Evolutionary conservation across 768 basidiomycete species (phyloP), one percentile per base, ranked within the genome.

Genomic region (Butyriboletus loyo): DNA sequence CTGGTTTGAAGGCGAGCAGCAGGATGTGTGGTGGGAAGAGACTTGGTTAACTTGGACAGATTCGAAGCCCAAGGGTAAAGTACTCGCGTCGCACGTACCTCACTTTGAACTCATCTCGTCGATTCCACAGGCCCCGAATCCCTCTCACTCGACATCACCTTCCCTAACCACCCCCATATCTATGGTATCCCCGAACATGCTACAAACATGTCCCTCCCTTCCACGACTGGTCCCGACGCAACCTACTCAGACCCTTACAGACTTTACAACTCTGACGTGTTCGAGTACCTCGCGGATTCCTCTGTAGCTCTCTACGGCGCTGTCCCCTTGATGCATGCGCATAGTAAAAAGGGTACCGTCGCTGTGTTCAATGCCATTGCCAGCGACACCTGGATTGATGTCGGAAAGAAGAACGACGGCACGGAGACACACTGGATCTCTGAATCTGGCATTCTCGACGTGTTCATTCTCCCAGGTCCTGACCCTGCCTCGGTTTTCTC

Each of bases 151-250:
- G 97, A 99, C 60, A 87, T 99, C 61, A 82, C 82, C 46, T 98
- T 98, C 80, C 96, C 96, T 0, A 87, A 84, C 52, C 92, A 94
- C 53, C 85, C 84, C 28, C 87, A 91, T 43, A 86, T 98, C 52
- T 99, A 93, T 60, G 97, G 97, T 51, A 95, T 99, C 38, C 95
- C 97, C 13, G 92, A 99, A 70, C 97, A 94, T 58, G 96, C 97
- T 14, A 92, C 95, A 3, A 82, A 84, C 22, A 78, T 99, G 37
- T 88, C 89, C 24, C 82, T 99, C 7, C 95, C 94, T 10, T 82
- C 88, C 5, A 99, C 97, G 2, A 81, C 84, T 1, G 92, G 94
- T 56, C 84, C 90, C 22, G 74, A 82, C 35, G 76, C 89, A 4
- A 75, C 78, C 46, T 98, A 87, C 72, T 78, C 80, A 3, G 97